These are phyloP conservation scores for Peltaster fructicola DNA, from an alignment of 2,329 filamentous ascomycete genomes.

Conservation along the genomic window DNA sequence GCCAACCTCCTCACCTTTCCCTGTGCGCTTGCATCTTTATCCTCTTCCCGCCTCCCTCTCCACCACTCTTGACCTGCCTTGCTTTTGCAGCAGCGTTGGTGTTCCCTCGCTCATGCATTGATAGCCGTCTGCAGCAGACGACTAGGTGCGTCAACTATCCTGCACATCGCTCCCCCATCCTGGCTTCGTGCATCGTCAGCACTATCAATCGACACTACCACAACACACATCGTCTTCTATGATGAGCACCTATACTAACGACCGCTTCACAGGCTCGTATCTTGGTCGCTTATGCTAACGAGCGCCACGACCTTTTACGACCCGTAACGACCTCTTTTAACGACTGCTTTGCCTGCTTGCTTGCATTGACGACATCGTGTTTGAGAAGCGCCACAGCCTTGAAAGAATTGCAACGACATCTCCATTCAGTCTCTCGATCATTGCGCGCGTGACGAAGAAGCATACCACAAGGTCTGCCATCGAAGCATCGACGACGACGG, in stretches of 20 bases:
- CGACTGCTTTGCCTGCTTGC: constrained; percentile 14
- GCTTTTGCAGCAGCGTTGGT: constrained; percentile 14
- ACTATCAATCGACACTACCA: constrained; percentile 2
- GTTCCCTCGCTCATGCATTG: constrained; percentile 18
- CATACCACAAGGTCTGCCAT: constrained; percentile 4
- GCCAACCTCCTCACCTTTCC: constrained; percentile 13
- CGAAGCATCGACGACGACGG: neutral
- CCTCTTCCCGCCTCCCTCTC: constrained; percentile 12
- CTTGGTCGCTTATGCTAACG: constrained; percentile 12
- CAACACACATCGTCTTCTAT: constrained; percentile 4
- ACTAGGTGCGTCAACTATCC: constrained; percentile 15
- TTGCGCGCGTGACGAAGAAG: constrained; percentile 3
- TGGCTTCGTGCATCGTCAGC: constrained; percentile 3
- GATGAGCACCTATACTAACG: constrained; percentile 3
- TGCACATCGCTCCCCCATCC: constrained; percentile 13
- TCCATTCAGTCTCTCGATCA: constrained; percentile 2
- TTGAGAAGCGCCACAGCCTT: constrained; percentile 5
- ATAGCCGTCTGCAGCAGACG: constrained; percentile 17
- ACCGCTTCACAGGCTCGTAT: constrained; percentile 6
- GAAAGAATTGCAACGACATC: constrained; percentile 1
- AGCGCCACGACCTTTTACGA: constrained; percentile 18
- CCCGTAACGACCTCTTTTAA: constrained; percentile 15
- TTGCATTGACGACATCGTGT: constrained; percentile 19
- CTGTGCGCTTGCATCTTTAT: constrained; percentile 6
- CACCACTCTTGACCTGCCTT: constrained; percentile 12